Percentiles rank a stretch among this genome's conserved stretches.
Evolutionary conservation across 192 early-diverging fungal species (phyloP).

Genomic region (Coemansia guatemalensis): DNA sequence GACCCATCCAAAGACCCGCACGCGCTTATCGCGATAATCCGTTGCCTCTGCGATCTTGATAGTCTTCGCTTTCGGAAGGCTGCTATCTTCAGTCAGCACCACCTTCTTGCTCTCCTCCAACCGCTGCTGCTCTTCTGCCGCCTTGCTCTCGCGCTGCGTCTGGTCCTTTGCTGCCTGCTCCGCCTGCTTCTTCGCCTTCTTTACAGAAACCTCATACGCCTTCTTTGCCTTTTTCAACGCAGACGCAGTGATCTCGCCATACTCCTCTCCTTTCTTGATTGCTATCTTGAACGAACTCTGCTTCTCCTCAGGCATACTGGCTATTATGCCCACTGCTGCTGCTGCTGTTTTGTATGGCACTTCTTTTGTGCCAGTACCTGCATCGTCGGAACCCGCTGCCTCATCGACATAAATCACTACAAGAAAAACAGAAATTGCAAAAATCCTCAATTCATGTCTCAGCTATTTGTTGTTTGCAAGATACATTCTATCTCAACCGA

Average conservation of each 20-base stretch:
- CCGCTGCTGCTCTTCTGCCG: constrained; percentile 72
- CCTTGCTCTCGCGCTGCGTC: constrained; percentile 53
- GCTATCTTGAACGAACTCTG: constrained; percentile 58
- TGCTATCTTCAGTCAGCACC: constrained; percentile 67
- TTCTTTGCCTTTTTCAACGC: constrained; percentile 93
- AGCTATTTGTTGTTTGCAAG: not conserved
- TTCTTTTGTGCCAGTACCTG: constrained; percentile 70
- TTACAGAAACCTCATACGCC: constrained; percentile 59
- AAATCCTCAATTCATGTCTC: not conserved
- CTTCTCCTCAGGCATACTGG: constrained; percentile 42
- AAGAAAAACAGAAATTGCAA: not conserved
- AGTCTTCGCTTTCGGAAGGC: constrained; percentile 73
- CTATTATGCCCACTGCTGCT: constrained; percentile 66
- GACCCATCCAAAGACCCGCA: constrained; percentile 93
- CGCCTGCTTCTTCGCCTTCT: constrained; percentile 80
- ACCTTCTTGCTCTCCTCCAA: constrained; percentile 87
- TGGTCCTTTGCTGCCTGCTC: constrained; percentile 69
- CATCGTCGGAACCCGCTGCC: constrained; percentile 74
- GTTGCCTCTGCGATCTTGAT: constrained; percentile 75
- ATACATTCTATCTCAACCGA: too few species aligned
- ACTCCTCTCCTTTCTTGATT: constrained; percentile 78
- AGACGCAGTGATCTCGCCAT: constrained; percentile 75
- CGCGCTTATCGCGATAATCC: constrained; percentile 69
- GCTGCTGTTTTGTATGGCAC: constrained; percentile 78
- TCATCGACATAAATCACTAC: constrained; percentile 71